These are phyloP conservation scores for Styphnolobium japonicum DNA, from an alignment of 306 rosid species.

Conservation along the genomic window DNA sequence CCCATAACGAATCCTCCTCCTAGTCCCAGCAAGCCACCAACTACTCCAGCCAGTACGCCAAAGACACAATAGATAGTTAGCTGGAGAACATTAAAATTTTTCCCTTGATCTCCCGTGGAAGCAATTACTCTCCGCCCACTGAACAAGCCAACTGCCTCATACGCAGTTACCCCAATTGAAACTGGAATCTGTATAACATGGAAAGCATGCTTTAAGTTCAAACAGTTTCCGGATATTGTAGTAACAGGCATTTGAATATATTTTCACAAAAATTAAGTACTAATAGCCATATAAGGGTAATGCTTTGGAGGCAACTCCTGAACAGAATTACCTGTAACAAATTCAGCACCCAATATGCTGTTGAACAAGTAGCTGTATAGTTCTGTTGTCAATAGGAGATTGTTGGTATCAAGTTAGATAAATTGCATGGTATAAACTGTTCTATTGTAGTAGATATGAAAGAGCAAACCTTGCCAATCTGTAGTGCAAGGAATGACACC, in stretches of 20 bases:
- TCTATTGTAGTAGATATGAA: not conserved
- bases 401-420: slow-evolving; percentile 15
- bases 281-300: not conserved
- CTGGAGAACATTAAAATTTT: slow-evolving; percentile 45
- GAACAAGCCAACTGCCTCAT: slow-evolving; percentile 73
- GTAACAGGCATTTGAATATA: not conserved
- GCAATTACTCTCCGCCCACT: slow-evolving; percentile 63
- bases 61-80: slow-evolving; percentile 52
- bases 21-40: slow-evolving; percentile 90
- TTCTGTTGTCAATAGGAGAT: slow-evolving; percentile 42
- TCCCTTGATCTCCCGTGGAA: slow-evolving; percentile 57
- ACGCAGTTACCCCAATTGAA: slow-evolving; percentile 65
- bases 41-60: slow-evolving; percentile 75
- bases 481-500: slow-evolving; percentile 76
- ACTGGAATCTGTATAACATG: slow-evolving; percentile 65
- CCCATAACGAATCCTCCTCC: slow-evolving; percentile 99
- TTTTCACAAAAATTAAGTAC: not conserved
- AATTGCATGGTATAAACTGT: not conserved
- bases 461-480: slow-evolving; percentile 69
- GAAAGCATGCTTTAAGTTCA: slow-evolving; percentile 19
- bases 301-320: not conserved
- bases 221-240: not conserved
- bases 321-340: slow-evolving; percentile 68
- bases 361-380: slow-evolving; percentile 58
- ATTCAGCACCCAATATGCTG: slow-evolving; percentile 71